Base-by-base conservation (phyloP, 257 asterid genomes). In the Jacaranda mimosifolia region DNA sequence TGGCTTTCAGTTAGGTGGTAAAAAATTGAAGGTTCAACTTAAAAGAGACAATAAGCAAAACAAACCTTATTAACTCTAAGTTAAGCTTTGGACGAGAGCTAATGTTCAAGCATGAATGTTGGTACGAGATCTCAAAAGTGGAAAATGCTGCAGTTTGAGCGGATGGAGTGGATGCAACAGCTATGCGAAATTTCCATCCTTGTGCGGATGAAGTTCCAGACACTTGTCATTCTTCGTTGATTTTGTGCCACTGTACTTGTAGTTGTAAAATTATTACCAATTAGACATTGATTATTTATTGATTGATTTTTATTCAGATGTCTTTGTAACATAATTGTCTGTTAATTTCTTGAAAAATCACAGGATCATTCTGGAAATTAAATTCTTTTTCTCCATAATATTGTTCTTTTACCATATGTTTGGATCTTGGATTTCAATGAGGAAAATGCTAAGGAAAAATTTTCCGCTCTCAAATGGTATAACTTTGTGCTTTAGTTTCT, bases 21-120 rank as follows among this genome's bases (percentile, higher is more conserved):
- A 93, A 79, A 96, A 91, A 81, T 80, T 96, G 92, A 96, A 93
- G 90, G 99, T 96, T 74, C 98, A 93, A 83, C 96, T 93, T 40
- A 96, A 96, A 83, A 82, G 96, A 79, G 97, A 91, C 69, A 79
- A 89, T 75, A 87, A 91, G 80, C 85, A 85, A 74, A 87, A 63
- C 63, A 83, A 82, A 39, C 79, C 85, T 75, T 84, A 80, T 67
- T 81, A 90, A 86, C 63, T 64, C 78, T 12, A 63, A 77, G 87
- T 80, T 82, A 82, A 83, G 73, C 38, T 63, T 38, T 56, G 80
- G 80, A 77, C 26, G 73, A 81, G 76, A 76, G 80, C 72, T 55
- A 69, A 49, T 55, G 78, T 78, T 53, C 70, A 63, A 52, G 80
- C 83, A 39, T 58, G 77, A 70, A 76, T 70, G 59, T 69, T 56